Evolutionary conservation across 768 basidiomycete genomes (phyloP).

Genomic region (Lactifluus piperatus): DNA sequence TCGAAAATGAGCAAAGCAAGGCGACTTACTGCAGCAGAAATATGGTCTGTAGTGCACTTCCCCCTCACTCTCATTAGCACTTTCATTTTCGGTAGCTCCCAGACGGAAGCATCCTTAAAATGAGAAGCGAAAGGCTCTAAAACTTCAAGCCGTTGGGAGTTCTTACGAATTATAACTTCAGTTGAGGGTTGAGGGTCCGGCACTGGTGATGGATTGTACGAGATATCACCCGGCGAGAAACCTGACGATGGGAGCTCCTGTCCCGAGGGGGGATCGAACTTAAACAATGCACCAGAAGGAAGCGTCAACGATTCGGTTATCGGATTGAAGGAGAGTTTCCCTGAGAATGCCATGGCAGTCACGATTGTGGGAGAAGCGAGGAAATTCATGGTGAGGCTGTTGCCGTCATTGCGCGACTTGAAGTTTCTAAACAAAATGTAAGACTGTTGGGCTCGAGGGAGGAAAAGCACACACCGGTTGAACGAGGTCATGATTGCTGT

Average conservation of each 20-base stretch:
- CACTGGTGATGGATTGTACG: constrained; percentile 67
- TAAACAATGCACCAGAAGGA: constrained; percentile 70
- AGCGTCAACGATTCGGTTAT: constrained; percentile 61
- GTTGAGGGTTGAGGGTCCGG: constrained; percentile 73
- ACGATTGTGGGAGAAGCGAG: constrained; percentile 95
- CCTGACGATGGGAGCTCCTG: constrained; percentile 77
- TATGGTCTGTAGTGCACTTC: constrained; percentile 99
- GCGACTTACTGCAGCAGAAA: constrained; percentile 76
- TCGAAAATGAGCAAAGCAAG: not conserved
- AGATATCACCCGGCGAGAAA: constrained; percentile 64
- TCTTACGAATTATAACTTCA: constrained; percentile 64
- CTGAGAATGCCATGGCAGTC: constrained; percentile 96
- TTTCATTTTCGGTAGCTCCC: constrained; percentile 75
- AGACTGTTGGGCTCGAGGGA: not conserved
- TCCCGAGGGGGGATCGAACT: constrained; percentile 76
- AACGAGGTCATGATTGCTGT: constrained; percentile 93
- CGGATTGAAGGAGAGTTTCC: constrained; percentile 90
- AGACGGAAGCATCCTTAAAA: constrained; percentile 47
- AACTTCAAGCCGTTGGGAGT: constrained; percentile 79
- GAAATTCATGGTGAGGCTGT: constrained; percentile 93
- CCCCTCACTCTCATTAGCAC: constrained; percentile 88
- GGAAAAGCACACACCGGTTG: constrained; percentile 53
- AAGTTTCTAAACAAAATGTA: constrained; percentile 43
- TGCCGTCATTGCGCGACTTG: constrained; percentile 96
- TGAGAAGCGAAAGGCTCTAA: constrained; percentile 79